A percentile compares a stretch with the other conserved stretches of the same genome.
phyloP scores from a whole-genome alignment of 495 filamentous ascomycete species.

The Aspergillus nidulans region DNA sequence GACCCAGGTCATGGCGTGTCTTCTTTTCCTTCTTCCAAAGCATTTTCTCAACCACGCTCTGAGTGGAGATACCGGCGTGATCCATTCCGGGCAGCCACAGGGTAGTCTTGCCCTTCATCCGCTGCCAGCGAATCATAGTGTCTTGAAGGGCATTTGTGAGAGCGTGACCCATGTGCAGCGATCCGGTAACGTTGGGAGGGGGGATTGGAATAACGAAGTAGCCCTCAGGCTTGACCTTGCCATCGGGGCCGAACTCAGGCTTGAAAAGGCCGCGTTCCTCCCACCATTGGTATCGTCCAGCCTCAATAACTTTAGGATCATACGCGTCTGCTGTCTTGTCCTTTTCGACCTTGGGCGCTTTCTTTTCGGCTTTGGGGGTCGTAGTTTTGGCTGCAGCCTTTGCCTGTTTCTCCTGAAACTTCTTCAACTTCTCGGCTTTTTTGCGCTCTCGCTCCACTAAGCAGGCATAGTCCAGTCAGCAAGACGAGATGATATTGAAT shows the following conservation, averaged over 20 bases:
- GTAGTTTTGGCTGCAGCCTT: conserved; percentile 41
- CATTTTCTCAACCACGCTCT: conserved; percentile 74
- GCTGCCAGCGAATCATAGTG: conserved; percentile 67
- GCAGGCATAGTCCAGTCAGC: conserved; percentile 22
- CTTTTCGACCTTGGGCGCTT: conserved; percentile 48
- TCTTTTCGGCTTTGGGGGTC: conserved; percentile 50
- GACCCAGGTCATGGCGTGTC: conserved; percentile 63
- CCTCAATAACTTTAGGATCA: conserved; percentile 53
- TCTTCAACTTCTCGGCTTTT: conserved; percentile 58
- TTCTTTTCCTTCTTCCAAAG: conserved; percentile 62
- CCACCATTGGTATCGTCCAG: conserved; percentile 57
- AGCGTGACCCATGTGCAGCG: conserved; percentile 69
- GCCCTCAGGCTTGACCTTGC: conserved; percentile 62
- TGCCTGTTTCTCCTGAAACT: conserved; percentile 55
- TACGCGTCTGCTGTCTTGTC: conserved; percentile 53
- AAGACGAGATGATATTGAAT: neutral
- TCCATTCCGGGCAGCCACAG: conserved; percentile 72
- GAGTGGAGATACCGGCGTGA: conserved; percentile 74
- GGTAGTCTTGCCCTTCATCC: conserved; percentile 63
- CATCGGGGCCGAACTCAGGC: conserved; percentile 62
- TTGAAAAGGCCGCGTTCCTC: conserved; percentile 65
- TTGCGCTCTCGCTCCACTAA: conserved; percentile 53
- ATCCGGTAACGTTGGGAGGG: conserved; percentile 74
- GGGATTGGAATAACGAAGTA: conserved; percentile 71
- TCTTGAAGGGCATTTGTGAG: conserved; percentile 67